These are phyloP conservation scores for Pichia manshurica DNA, from an alignment of 805 yeast species.

Conservation along the genomic window DNA sequence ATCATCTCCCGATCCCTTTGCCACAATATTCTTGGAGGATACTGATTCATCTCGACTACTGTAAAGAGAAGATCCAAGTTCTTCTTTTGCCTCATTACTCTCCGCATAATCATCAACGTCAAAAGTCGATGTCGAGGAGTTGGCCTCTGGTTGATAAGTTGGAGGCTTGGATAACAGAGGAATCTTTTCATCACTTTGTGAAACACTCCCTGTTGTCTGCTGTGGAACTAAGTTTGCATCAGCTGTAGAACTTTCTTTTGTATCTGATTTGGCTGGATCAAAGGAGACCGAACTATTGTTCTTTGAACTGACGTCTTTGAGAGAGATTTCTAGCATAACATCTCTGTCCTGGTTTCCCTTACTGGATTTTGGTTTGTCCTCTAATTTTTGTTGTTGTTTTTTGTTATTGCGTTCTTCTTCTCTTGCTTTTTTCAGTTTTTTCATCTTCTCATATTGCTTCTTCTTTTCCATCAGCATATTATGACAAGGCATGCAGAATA, in stretches of 20 bases:
- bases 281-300: neutral
- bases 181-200: too few relatives aligned
- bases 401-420: neutral
- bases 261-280: neutral
- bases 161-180: neutral
- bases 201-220: neutral
- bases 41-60: neutral
- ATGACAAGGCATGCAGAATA: conserved; percentile 91
- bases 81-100: neutral
- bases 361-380: neutral
- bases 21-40: neutral
- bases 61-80: conserved; percentile 2
- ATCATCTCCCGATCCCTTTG: neutral
- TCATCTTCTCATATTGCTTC: conserved; percentile 52
- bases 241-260: neutral
- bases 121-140: conserved; percentile 13
- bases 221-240: too few relatives aligned
- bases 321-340: neutral
- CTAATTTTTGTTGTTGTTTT: conserved; percentile 1
- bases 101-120: conserved; percentile 14
- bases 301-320: neutral
- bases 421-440: conserved; percentile 23
- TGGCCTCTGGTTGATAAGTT: neutral
- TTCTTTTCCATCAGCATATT: conserved; percentile 73
- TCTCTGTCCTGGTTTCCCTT: neutral